These are phyloP conservation scores for Fusarium austroafricanum DNA, from an alignment of 2,329 filamentous ascomycete genomes.

Conservation along the genomic window DNA sequence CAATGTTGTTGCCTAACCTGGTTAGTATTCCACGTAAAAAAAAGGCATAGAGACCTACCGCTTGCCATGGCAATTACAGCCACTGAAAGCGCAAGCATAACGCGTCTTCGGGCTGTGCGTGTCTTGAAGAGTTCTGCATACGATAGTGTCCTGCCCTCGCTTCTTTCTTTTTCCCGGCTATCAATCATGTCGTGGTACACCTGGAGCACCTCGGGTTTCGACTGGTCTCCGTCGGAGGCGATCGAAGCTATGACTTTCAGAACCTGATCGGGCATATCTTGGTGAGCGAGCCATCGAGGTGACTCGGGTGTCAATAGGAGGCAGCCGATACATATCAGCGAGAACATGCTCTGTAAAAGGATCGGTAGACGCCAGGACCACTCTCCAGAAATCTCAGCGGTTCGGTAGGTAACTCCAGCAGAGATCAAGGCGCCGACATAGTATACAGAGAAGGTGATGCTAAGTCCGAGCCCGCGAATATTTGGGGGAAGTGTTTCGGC, in stretches of 20 bases:
- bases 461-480: not conserved
- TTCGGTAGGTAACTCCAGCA: not conserved
- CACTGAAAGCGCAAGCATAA: not conserved
- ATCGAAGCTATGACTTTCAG: not conserved
- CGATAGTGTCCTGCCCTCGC: not conserved
- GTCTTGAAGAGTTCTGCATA: not conserved
- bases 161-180: not conserved
- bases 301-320: not conserved
- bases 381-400: not conserved
- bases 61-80: conserved; percentile 1
- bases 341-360: not conserved
- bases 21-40: too few relatives aligned
- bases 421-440: not conserved
- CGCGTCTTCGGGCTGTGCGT: not conserved
- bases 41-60: too few relatives aligned
- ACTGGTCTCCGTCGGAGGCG: not conserved
- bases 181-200: not conserved
- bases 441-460: not conserved
- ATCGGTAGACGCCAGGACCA: conserved; percentile 2
- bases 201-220: not conserved
- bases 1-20: not conserved
- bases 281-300: not conserved
- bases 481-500: not conserved
- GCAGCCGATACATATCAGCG: not conserved
- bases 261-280: not conserved